These are phyloP conservation scores for Saccharomycopsis fermentans DNA, from an alignment of 805 yeast species.

Conservation along the genomic window DNA sequence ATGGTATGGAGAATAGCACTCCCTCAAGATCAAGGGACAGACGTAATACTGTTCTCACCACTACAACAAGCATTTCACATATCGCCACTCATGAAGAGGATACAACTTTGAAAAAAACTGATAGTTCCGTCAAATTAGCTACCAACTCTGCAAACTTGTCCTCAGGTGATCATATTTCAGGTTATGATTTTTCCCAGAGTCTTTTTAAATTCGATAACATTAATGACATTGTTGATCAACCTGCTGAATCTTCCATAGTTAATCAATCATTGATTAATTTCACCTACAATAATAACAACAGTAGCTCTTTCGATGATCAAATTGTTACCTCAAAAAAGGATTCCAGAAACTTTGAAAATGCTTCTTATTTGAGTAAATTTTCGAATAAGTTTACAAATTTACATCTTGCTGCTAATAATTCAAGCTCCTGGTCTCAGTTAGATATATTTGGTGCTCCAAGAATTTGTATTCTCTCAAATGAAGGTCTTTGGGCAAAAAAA, in stretches of 20 bases:
- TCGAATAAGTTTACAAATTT: neutral
- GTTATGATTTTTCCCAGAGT: neutral
- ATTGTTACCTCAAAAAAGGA: neutral
- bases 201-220: neutral
- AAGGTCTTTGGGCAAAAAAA: neutral
- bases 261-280: neutral
- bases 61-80: conserved; percentile 1
- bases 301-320: neutral
- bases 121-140: neutral
- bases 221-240: neutral
- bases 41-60: conserved; percentile 11
- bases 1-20: neutral
- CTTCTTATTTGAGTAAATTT: conserved; percentile 3
- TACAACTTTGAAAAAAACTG: neutral
- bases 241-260: neutral
- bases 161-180: neutral
- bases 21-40: conserved; percentile 4
- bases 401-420: neutral
- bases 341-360: conserved; percentile 7
- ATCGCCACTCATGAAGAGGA: neutral
- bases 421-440: neutral
- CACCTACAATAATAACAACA: neutral
- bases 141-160: neutral
- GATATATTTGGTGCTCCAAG: neutral
- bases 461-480: neutral